phyloP scores from a whole-genome alignment of 495 filamentous ascomycete species.

The Xylaria sp. region DNA sequence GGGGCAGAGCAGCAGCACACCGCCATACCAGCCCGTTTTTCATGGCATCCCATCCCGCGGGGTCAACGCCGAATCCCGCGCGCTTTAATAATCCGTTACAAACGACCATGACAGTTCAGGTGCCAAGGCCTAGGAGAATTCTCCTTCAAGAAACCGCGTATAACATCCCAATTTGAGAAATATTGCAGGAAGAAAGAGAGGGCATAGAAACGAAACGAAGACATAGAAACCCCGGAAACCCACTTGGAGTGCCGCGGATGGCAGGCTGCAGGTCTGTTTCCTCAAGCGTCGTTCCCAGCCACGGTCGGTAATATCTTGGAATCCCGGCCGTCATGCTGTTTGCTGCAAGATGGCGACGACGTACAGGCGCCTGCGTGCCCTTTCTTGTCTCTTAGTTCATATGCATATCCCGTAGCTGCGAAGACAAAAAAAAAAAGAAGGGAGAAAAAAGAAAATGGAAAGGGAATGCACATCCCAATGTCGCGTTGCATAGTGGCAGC shows the following conservation, averaged over 20 bases:
- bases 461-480: neutral
- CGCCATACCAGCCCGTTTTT: neutral
- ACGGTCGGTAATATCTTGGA: neutral
- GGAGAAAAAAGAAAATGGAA: neutral
- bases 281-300: neutral
- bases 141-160: neutral
- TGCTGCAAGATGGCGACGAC: conserved; percentile 15
- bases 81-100: neutral
- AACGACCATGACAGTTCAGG: neutral
- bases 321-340: neutral
- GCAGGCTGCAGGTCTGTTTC: conserved; percentile 15
- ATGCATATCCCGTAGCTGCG: neutral
- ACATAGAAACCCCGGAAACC: neutral
- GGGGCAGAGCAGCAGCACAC: conserved; percentile 4
- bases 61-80: neutral
- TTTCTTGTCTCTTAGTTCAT: neutral
- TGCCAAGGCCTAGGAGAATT: neutral
- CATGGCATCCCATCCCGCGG: neutral
- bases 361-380: neutral
- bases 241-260: conserved; percentile 16
- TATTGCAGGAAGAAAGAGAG: neutral
- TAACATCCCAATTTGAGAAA: neutral
- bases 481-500: conserved; percentile 14
- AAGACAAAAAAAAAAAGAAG: neutral
- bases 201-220: neutral